Base-by-base conservation (phyloP, 2,329 filamentous ascomycete genomes). In the Hypoxylon sp. region DNA sequence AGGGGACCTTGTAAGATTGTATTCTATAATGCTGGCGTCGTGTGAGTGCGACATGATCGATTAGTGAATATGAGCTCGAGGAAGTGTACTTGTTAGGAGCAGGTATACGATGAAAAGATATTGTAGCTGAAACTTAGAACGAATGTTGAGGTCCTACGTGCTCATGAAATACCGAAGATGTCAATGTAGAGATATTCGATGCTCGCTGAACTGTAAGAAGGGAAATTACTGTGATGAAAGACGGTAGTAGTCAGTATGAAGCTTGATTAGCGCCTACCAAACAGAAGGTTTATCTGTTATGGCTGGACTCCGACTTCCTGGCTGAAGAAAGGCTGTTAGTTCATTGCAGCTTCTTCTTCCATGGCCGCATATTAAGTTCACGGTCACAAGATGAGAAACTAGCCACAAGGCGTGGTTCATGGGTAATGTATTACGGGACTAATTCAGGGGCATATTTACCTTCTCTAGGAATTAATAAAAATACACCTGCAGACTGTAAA, bases 1-100 rank as follows among this genome's bases (percentile, higher is more conserved):
- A 7, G 11, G 9, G 5, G 2, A 1, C 17, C 50, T 50, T 5
- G 23, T n/a, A 4, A 63, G 21, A n/a, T 13, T 9, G 50, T 53
- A 65, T 5, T 49, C 5, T 14, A 5, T 3, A 25, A 65, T 65
- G 7, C 43, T 28, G 9, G 3, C n/a, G 11, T 21, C 28, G 28
- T 60, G 51, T 4, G 65, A 65, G 6, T n/a, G 0, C 3, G 56
- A 58, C 61, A 68, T 68, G 46, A 2, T 14, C 25, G 5, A 9
- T 23, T 55, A 19, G 17, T 19, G 45, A 32, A 1, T 28, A 38
- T 21, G 41, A 11, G 41, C 3, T 13, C 13, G 7, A 60, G 36
- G 10, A 41, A 21, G 2, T 46, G 7, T 57, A 52, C 28, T 46
- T 19, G 17, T 5, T 10, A 52, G 7, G 43, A 28, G 28, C 2